Evolutionary conservation across 169 alveolate species (phyloP).

Genomic region (Plasmodium yoelii): DNA sequence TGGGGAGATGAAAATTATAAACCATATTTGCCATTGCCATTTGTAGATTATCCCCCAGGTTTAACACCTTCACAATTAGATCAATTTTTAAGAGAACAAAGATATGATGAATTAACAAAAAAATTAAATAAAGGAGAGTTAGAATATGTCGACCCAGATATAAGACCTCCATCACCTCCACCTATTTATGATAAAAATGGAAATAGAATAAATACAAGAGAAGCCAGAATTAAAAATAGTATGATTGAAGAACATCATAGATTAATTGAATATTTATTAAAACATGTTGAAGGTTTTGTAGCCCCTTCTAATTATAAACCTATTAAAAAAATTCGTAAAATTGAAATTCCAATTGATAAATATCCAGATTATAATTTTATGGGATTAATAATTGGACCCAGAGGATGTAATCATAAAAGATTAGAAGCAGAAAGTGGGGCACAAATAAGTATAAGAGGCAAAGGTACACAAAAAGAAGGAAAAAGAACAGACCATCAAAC

Average conservation of each 20-base stretch:
- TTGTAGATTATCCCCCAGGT: conserved; percentile 92
- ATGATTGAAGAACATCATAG: conserved; percentile 91
- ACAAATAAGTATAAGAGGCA: conserved; percentile 91
- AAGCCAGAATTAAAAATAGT: conserved; percentile 89
- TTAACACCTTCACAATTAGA: conserved; percentile 89
- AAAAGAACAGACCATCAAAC: conserved; percentile 91
- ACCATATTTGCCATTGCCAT: conserved; percentile 92
- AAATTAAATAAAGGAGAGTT: conserved; percentile 89
- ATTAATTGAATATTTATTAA: conserved; percentile 89
- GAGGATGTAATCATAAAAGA: conserved; percentile 95
- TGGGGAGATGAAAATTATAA: conserved; percentile 88
- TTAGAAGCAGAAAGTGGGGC: conserved; percentile 93
- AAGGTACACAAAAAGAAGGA: conserved; percentile 93
- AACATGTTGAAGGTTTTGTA: conserved; percentile 89
- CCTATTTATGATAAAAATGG: conserved; percentile 93
- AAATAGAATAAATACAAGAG: conserved; percentile 92
- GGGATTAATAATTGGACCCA: conserved; percentile 95
- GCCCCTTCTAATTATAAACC: conserved; percentile 93
- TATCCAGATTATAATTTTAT: conserved; percentile 95
- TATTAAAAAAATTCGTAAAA: conserved; percentile 88
- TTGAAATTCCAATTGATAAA: conserved; percentile 91
- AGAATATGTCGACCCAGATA: conserved; percentile 93
- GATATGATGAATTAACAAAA: conserved; percentile 90
- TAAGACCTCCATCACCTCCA: conserved; percentile 94
- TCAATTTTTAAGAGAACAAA: conserved; percentile 92